Evolutionary conservation across 768 basidiomycete species (phyloP).

Genomic region (Mycena alexandri): DNA sequence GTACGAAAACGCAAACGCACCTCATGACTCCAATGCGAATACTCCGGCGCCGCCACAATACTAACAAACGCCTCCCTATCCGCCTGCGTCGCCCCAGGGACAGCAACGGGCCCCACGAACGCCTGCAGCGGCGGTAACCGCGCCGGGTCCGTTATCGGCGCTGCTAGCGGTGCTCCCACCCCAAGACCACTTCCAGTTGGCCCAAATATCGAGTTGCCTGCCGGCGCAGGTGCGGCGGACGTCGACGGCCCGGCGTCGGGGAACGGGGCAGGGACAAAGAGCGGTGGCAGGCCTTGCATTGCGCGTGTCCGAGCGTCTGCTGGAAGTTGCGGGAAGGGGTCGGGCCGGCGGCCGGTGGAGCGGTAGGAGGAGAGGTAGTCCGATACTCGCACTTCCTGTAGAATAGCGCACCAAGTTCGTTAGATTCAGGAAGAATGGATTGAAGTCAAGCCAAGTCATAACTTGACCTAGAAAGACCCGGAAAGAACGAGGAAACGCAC

Average conservation of each 20-base stretch:
- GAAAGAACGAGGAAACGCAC: background rate
- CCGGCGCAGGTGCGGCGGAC: background rate
- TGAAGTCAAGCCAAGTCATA: background rate
- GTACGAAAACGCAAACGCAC: constrained; percentile 36
- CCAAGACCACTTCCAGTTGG: background rate
- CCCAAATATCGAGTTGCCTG: background rate
- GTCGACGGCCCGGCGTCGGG: constrained; percentile 4
- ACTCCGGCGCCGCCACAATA: constrained; percentile 47
- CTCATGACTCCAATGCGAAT: constrained; percentile 48
- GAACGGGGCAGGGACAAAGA: constrained; percentile 50
- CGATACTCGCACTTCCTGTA: constrained; percentile 52
- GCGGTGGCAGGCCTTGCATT: constrained; percentile 53
- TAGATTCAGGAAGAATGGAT: too few species aligned
- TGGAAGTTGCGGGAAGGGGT: constrained; percentile 52
- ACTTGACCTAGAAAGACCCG: background rate
- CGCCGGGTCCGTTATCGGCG: constrained; percentile 27
- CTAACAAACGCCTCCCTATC: constrained; percentile 43
- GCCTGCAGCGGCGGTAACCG: constrained; percentile 44
- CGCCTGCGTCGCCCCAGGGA: constrained; percentile 16
- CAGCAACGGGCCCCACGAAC: constrained; percentile 42
- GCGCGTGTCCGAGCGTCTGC: constrained; percentile 48
- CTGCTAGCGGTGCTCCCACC: constrained; percentile 4
- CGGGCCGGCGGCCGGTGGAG: constrained; percentile 49
- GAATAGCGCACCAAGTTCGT: too few species aligned
- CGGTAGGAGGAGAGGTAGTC: constrained; percentile 55